Conservation (phyloP, 23 red algal genomes). For the Cyanidioschyzon merolae region DNA sequence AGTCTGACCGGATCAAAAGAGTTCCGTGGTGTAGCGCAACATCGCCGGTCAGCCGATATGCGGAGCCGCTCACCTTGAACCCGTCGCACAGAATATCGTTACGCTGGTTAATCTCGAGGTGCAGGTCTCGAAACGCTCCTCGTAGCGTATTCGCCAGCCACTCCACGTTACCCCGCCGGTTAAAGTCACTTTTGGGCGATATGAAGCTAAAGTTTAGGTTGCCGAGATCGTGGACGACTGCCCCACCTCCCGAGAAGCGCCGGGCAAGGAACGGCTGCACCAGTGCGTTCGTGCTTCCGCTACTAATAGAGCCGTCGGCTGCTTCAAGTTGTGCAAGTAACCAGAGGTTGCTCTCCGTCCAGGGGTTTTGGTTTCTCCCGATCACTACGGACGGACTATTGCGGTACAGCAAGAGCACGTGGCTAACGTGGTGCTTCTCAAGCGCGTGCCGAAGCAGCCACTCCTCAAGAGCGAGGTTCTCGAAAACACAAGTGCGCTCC, state of each 20-base stretch:
- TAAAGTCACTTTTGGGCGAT: conserved; percentile 26
- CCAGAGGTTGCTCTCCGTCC: conserved; percentile 46
- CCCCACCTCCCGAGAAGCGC: conserved; percentile 77
- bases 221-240: conserved; percentile 87
- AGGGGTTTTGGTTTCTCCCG: conserved; percentile 87
- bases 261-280: conserved; percentile 30
- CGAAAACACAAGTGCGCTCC: conserved; percentile 31
- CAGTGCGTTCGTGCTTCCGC: neutral
- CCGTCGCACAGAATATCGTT: conserved; percentile 50
- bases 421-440: neutral
- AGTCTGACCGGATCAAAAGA: conserved; percentile 57
- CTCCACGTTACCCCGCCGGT: conserved; percentile 21
- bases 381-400: conserved; percentile 65
- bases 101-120: conserved; percentile 25
- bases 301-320: neutral
- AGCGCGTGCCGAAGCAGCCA: conserved; percentile 12
- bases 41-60: conserved; percentile 63
- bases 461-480: conserved; percentile 76
- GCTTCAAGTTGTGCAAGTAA: neutral
- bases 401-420: conserved; percentile 63
- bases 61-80: conserved; percentile 65
- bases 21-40: conserved; percentile 81
- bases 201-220: conserved; percentile 77
- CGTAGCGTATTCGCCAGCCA: conserved; percentile 34
- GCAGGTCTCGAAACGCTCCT: neutral